phyloP scores from a whole-genome alignment of 169 alveolate genomes.

The Amoebophrya sp. region DNA sequence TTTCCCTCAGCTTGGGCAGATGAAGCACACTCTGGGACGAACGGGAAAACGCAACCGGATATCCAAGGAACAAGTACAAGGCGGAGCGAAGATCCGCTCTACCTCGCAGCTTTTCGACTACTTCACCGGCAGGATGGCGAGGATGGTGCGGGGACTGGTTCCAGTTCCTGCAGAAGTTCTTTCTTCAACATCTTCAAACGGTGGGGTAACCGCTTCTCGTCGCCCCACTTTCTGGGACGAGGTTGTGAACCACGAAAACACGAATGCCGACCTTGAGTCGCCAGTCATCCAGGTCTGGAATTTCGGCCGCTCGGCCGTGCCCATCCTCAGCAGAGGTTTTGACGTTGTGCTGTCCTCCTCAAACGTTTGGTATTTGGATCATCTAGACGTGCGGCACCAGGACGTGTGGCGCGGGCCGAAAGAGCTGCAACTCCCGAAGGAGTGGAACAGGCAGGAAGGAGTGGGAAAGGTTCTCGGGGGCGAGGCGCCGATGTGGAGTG shows the following conservation, averaged over 20 bases:
- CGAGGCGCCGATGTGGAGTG: too few species aligned
- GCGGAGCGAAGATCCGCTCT: background rate
- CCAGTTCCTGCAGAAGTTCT: too few species aligned
- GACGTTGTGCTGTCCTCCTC: background rate
- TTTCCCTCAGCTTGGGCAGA: too few species aligned
- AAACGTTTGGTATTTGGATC: background rate
- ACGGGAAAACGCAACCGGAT: too few species aligned
- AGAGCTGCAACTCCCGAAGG: too few species aligned
- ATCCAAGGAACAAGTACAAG: background rate
- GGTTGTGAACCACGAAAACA: background rate
- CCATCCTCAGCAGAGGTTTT: background rate
- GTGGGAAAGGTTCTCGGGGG: too few species aligned
- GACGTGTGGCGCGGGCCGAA: background rate
- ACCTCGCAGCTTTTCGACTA: background rate
- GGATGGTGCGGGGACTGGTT: background rate
- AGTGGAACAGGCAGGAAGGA: too few species aligned
- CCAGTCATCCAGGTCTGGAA: background rate
- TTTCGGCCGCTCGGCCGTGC: background rate
- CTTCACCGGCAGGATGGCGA: background rate
- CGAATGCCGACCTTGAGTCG: background rate
- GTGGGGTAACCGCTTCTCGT: too few species aligned
- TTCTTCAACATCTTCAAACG: background rate
- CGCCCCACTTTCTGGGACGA: background rate
- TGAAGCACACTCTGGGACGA: too few species aligned
- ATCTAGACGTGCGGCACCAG: background rate